Evolutionary conservation across 73 alveolate species (phyloP).

Genomic region (Loxodes magnus): DNA sequence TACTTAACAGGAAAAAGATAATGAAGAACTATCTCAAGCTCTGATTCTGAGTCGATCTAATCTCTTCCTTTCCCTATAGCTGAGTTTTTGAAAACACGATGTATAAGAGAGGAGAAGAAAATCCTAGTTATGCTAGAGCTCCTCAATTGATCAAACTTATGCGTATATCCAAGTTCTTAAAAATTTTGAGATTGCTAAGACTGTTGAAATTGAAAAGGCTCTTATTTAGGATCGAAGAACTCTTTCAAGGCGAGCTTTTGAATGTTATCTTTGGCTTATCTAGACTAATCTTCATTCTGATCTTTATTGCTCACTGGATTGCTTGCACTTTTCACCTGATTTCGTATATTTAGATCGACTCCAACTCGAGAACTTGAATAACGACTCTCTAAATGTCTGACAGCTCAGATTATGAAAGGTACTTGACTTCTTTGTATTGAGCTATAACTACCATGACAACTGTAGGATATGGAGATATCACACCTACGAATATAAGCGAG

Average conservation of each 20-base stretch:
- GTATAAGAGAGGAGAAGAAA: slow-evolving; percentile 15
- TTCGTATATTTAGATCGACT: slow-evolving; percentile 33
- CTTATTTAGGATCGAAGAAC: slow-evolving; percentile 52
- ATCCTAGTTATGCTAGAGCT: not conserved
- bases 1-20: slow-evolving; percentile 27
- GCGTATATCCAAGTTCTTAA: slow-evolving; percentile 10
- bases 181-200: slow-evolving; percentile 19
- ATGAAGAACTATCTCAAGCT: slow-evolving; percentile 18
- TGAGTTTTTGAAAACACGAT: slow-evolving; percentile 15
- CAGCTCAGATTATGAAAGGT: slow-evolving; percentile 3
- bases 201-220: slow-evolving; percentile 25
- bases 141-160: not conserved
- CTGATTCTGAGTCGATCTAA: slow-evolving; percentile 48
- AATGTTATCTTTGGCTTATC: slow-evolving; percentile 40
- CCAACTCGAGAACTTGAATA: slow-evolving; percentile 44
- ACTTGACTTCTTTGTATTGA: slow-evolving; percentile 42
- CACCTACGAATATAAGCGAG: slow-evolving; percentile 37
- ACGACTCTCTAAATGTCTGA: slow-evolving; percentile 36
- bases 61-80: slow-evolving; percentile 31
- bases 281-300: slow-evolving; percentile 45
- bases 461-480: slow-evolving; percentile 79
- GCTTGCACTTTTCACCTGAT: slow-evolving; percentile 68
- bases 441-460: slow-evolving; percentile 77
- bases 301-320: slow-evolving; percentile 79
- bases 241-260: slow-evolving; percentile 41